Percentiles rank a stretch among this genome's conserved stretches.
Conservation (phyloP, 225 moss, liverwort and hornwort species). For the Pseudoscleropodium purum region DNA sequence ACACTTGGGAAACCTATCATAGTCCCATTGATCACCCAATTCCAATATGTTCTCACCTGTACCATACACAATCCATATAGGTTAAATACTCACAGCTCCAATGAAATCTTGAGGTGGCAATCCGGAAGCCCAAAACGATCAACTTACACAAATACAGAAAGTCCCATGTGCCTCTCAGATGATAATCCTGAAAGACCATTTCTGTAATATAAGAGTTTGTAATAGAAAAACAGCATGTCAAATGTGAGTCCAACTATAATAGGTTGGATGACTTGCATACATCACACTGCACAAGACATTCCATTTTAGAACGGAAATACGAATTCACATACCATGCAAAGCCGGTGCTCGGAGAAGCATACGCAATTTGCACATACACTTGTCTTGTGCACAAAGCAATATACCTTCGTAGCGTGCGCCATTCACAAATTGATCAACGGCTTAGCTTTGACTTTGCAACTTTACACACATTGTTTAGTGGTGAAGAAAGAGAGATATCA, state of each 20-base stretch:
- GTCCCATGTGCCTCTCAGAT: background rate
- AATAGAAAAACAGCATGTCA: background rate
- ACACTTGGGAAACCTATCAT: constrained; percentile 72
- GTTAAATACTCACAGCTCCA: background rate
- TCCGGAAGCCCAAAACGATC: background rate
- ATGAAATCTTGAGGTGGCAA: background rate
- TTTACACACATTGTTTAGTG: background rate
- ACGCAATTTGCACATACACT: constrained; percentile 97
- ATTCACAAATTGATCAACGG: background rate
- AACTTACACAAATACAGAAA: too few species aligned
- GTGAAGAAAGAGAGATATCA: background rate
- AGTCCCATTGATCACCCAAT: constrained; percentile 99
- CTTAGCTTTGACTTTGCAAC: background rate
- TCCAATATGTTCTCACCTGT: constrained; percentile 88
- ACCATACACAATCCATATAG: background rate
- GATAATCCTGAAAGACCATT: background rate
- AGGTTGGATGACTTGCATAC: background rate
- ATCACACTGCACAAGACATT: background rate
- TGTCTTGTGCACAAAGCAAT: constrained; percentile 98
- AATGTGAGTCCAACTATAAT: background rate
- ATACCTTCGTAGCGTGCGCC: constrained; percentile 84
- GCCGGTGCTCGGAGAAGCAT: constrained; percentile 76
- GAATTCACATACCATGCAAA: constrained; percentile 67
- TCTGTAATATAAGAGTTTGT: background rate
- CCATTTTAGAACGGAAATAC: background rate